A percentile compares a stretch with the other conserved stretches of the same genome.
Conservation (phyloP, 2,329 filamentous ascomycete genomes). For the Trichothecium sympodiale region DNA sequence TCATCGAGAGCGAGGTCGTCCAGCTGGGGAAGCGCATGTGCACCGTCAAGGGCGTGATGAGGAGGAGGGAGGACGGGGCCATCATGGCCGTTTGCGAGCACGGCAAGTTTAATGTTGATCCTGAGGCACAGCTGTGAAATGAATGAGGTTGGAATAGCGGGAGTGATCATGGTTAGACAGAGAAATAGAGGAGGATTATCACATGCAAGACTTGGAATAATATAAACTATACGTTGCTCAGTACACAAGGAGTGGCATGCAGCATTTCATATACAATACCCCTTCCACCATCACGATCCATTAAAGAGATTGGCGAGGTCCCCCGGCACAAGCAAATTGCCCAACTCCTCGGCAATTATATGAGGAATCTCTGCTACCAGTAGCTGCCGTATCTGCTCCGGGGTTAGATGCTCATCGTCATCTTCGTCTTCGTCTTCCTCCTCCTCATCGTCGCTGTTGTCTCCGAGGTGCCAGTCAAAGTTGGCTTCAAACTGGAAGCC, state of each 20-base stretch:
- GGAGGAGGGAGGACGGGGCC: constrained; percentile 37
- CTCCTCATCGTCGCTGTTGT: constrained; percentile 6
- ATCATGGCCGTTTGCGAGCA: constrained; percentile 51
- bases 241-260: too few relatives aligned
- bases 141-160: too few relatives aligned
- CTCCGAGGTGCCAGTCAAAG: constrained; percentile 9
- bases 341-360: not conserved
- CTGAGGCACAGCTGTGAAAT: constrained; percentile 19
- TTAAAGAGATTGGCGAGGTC: too few relatives aligned
- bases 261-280: too few relatives aligned
- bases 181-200: too few relatives aligned
- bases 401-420: constrained; percentile 9
- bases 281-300: too few relatives aligned
- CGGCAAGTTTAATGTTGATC: constrained; percentile 52
- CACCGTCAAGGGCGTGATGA: constrained; percentile 43
- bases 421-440: constrained; percentile 5
- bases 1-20: constrained; percentile 46
- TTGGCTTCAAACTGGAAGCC: constrained; percentile 3
- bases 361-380: not conserved
- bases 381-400: constrained; percentile 11
- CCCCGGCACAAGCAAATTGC: too few relatives aligned
- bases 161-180: too few relatives aligned
- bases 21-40: constrained; percentile 44
- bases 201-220: too few relatives aligned
- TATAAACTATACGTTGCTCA: too few relatives aligned